Evolutionary conservation across 306 rosid genomes (phyloP), one percentile per base, ranked within the genome.

Genomic region (Abrus precatorius): DNA sequence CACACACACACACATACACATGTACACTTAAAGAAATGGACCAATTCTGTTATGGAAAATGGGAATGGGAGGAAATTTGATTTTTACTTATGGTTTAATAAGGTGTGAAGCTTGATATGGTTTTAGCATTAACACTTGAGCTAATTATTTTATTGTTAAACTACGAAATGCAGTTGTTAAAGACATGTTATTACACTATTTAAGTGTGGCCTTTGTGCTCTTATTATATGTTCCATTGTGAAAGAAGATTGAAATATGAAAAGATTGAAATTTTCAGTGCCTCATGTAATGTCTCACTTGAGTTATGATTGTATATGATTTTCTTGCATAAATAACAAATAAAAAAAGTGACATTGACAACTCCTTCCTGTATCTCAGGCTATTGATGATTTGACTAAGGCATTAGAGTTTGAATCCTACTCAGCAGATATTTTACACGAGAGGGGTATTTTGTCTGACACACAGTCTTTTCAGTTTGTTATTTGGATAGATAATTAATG

Each of bases 341-440:
- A 73, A 47, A 44, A 55, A 30, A 30, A 53, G 41, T 76, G 73
- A 60, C 67, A 62, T 41, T 74, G 74, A 55, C 74, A 72, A 27
- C 32, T 79, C 54, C 32, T 36, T 75, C 69, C 63, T 48, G 76
- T 85, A 29, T 79, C 4, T 36, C 86, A 93, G 98, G 98, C 97
- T 65, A 93, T 91, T 80, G 91, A 86, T 85, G 98, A 93, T 84
- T 86, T 93, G 85, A 86, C 94, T 27, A 88, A 85, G 80, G 98
- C 98, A 62, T 84, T 93, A 80, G 94, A 90, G 88, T 91, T 88
- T 82, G 98, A 93, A 77, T 88, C 97, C 69, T 82, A 91, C 86
- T 87, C 97, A 5, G 91, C 93, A 36, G 97, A 93, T 82, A 91
- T 93, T 85, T 86, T 93, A 76, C 97, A 93, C 28, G 98, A 93